Percentiles rank a stretch among this genome's conserved stretches.
Evolutionary conservation across 306 rosid genomes (phyloP).

Genomic region (Pyrus pyrifolia): DNA sequence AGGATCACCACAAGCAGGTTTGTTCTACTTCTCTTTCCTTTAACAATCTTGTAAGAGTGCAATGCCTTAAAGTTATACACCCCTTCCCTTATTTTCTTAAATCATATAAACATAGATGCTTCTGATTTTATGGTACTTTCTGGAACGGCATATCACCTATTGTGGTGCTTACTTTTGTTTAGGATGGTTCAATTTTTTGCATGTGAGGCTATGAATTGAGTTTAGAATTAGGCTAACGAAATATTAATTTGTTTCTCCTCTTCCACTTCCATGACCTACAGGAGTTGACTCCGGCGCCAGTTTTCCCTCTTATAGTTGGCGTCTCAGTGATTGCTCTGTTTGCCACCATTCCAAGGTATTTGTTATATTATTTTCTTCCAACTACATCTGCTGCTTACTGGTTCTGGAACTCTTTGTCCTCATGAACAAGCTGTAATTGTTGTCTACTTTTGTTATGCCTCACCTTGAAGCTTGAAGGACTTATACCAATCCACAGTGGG

Average conservation of each 20-base stretch:
- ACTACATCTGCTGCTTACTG: not conserved
- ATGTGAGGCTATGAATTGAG: not conserved
- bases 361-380: conserved; percentile 6
- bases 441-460: conserved; percentile 3
- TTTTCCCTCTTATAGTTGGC: conserved; percentile 75
- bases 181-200: not conserved
- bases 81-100: not conserved
- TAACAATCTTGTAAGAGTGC: not conserved
- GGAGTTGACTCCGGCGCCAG: conserved; percentile 94
- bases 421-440: conserved; percentile 4
- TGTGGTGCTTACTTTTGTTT: not conserved
- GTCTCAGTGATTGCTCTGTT: conserved; percentile 63
- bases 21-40: not conserved
- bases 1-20: conserved; percentile 79
- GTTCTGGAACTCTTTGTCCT: conserved; percentile 1
- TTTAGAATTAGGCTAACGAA: not conserved
- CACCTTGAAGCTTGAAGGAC: conserved; percentile 58
- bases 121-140: not conserved
- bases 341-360: conserved; percentile 75
- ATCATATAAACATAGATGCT: not conserved
- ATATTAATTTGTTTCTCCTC: not conserved
- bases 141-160: not conserved
- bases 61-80: not conserved
- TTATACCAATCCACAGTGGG: conserved; percentile 69
- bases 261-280: conserved; percentile 23